Conservation (phyloP, 108 stramenopile genomes). For the Cylindrotheca closterium region DNA sequence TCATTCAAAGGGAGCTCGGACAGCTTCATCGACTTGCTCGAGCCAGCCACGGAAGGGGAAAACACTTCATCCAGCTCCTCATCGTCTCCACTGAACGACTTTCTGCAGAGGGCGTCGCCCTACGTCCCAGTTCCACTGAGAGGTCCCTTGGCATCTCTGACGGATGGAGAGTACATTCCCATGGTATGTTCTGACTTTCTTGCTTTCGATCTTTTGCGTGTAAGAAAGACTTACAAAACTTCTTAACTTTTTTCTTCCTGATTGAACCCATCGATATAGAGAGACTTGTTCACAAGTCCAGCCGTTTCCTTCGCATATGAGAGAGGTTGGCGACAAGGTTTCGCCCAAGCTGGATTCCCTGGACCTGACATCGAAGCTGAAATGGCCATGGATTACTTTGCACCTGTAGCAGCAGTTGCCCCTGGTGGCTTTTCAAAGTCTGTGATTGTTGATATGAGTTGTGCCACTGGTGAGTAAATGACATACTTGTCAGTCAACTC, state of each 20-base stretch:
- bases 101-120: constrained; percentile 31
- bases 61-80: constrained; percentile 22
- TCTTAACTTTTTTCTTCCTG: constrained; percentile 43
- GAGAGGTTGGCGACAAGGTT: constrained; percentile 92
- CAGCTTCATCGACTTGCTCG: constrained; percentile 66
- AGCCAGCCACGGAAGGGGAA: constrained; percentile 33
- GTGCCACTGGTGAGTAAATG: constrained; percentile 79
- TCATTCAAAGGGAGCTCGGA: constrained; percentile 52
- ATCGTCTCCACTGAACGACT: constrained; percentile 8
- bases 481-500: no score
- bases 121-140: constrained; percentile 75
- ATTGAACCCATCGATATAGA: constrained; percentile 11
- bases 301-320: constrained; percentile 91
- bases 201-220: neutral
- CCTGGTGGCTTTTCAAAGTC: constrained; percentile 1
- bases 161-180: constrained; percentile 24
- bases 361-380: constrained; percentile 86
- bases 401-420: constrained; percentile 40
- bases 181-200: constrained; percentile 7
- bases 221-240: neutral
- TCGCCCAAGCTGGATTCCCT: constrained; percentile 90
- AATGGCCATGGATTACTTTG: constrained; percentile 81
- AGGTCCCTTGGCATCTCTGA: constrained; percentile 32
- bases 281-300: constrained; percentile 89
- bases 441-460: constrained; percentile 93